A percentile compares a stretch with the other conserved stretches of the same genome.
These are phyloP conservation scores for Aureobasidium namibiae DNA, from an alignment of 2,329 filamentous ascomycete species.

Conservation along the genomic window DNA sequence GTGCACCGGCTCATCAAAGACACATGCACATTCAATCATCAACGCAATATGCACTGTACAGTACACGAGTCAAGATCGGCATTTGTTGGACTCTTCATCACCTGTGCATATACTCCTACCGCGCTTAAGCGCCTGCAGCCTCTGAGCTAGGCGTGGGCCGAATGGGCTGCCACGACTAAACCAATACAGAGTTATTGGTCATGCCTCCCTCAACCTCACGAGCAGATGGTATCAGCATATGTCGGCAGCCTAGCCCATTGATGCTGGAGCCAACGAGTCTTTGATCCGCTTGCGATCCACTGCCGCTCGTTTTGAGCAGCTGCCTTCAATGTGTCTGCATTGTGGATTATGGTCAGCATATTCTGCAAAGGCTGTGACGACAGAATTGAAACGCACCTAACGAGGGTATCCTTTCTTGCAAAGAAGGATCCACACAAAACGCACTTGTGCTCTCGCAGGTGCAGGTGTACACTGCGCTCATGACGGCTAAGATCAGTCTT, in stretches of 20 bases:
- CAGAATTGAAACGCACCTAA: constrained; percentile 48
- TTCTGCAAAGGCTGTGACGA: neutral
- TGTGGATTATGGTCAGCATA: neutral
- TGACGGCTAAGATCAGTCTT: constrained; percentile 66
- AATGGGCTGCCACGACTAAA: neutral
- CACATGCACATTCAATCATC: neutral
- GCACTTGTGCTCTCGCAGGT: constrained; percentile 62
- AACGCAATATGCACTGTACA: neutral
- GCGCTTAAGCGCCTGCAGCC: constrained; percentile 1
- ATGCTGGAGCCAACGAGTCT: neutral
- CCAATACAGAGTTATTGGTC: neutral
- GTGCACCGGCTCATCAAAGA: neutral
- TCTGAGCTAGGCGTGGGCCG: neutral
- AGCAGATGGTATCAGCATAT: neutral
- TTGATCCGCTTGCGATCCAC: constrained; percentile 15
- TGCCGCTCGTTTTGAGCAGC: constrained; percentile 55
- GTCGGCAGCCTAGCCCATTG: neutral
- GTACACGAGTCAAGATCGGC: constrained; percentile 3
- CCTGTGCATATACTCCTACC: neutral
- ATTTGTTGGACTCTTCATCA: neutral
- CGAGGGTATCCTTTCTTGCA: constrained; percentile 73
- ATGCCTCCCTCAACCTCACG: neutral
- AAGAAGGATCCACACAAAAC: constrained; percentile 64
- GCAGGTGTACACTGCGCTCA: constrained; percentile 55
- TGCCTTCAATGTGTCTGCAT: constrained; percentile 65